A percentile compares a stretch with the other conserved stretches of the same genome.
Conservation (phyloP, 768 basidiomycete species). For the Calocera cornea region DNA sequence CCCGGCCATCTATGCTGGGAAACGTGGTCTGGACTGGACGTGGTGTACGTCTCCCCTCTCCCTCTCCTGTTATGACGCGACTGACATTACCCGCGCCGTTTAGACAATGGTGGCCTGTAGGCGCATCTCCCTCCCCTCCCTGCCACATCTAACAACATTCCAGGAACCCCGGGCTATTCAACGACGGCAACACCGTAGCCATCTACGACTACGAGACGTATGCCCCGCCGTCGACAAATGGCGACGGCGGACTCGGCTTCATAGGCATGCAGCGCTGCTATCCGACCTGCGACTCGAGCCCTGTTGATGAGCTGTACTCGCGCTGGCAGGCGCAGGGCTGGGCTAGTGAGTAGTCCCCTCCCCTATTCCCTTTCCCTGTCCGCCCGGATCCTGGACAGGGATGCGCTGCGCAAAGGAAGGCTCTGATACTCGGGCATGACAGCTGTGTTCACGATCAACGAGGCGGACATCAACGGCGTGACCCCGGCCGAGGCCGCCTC, state of each 20-base stretch:
- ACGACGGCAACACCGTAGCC: not conserved
- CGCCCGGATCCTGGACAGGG: not conserved
- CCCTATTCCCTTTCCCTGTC: too few species aligned
- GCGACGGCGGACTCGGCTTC: not conserved
- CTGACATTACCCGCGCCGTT: not conserved
- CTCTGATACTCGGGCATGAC: not conserved
- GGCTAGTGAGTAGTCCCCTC: not conserved
- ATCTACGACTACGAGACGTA: not conserved
- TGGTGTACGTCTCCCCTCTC: not conserved
- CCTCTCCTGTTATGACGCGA: not conserved
- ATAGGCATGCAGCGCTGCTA: not conserved
- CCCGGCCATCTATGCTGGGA: not conserved
- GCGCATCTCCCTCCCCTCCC: not conserved
- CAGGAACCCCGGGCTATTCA: not conserved
- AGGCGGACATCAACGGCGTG: not conserved
- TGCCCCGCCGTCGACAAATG: not conserved
- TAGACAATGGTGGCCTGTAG: not conserved
- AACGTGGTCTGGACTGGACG: not conserved
- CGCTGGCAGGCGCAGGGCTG: not conserved
- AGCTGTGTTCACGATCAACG: not conserved
- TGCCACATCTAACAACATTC: not conserved
- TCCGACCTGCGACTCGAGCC: not conserved
- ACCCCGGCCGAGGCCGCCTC: not conserved
- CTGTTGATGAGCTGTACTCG: not conserved
- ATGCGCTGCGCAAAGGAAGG: not conserved